phyloP scores from a whole-genome alignment of 495 filamentous ascomycete genomes.

The Pseudevernia furfuracea region DNA sequence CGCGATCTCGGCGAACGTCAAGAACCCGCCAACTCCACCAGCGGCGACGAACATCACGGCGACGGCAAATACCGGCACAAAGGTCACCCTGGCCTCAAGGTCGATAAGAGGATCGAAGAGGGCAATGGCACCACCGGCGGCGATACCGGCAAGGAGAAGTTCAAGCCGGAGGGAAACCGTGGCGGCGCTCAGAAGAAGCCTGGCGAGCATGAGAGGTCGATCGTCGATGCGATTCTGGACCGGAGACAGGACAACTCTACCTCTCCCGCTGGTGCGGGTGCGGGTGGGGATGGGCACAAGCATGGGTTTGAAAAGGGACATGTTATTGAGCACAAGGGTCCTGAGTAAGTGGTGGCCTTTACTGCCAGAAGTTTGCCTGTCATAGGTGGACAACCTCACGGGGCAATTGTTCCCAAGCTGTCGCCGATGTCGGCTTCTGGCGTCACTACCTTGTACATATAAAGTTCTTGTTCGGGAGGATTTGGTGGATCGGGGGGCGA shows the following conservation, averaged over 20 bases:
- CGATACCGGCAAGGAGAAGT: neutral
- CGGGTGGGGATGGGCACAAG: neutral
- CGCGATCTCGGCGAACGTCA: neutral
- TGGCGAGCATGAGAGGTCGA: neutral
- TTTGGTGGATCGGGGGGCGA: too few species aligned
- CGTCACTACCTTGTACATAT: too few species aligned
- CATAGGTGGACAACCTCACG: too few species aligned
- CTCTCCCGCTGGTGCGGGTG: too few species aligned
- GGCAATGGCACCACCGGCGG: neutral
- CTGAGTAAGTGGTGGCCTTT: too few species aligned
- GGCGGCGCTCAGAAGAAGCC: neutral
- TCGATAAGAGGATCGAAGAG: conserved; percentile 1
- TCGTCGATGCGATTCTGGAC: neutral
- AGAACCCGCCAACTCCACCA: neutral
- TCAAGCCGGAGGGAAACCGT: neutral
- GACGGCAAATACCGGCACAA: neutral
- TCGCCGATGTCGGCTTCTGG: neutral
- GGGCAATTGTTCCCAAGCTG: neutral
- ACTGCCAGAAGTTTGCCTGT: too few species aligned
- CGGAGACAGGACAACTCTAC: neutral
- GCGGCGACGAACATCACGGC: neutral
- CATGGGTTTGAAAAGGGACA: neutral
- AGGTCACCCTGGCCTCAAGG: neutral
- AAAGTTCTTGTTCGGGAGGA: too few species aligned
- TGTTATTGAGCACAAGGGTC: neutral